A percentile compares a stretch with the other conserved stretches of the same genome.
phyloP scores from a whole-genome alignment of 768 basidiomycete species.

The Austroboletus eburneus region DNA sequence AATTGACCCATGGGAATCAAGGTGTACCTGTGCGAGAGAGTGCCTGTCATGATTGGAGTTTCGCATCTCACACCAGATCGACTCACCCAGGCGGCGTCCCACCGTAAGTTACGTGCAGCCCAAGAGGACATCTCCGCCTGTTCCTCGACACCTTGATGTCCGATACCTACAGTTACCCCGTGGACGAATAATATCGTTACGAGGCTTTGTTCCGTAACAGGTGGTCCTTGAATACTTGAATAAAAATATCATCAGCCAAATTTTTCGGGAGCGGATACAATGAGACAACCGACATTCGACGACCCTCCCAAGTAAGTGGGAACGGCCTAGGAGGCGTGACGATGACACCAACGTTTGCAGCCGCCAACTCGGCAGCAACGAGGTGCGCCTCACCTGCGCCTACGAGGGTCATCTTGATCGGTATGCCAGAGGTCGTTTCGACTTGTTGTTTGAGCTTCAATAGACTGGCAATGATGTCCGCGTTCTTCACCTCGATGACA shows the following conservation, averaged over 20 bases:
- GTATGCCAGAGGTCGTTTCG: slow-evolving; percentile 32
- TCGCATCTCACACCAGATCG: slow-evolving; percentile 18
- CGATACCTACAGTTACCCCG: slow-evolving; percentile 63
- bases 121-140: slow-evolving; percentile 69
- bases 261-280: neutral
- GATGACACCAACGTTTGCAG: slow-evolving; percentile 66
- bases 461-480: slow-evolving; percentile 72
- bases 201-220: slow-evolving; percentile 60
- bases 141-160: slow-evolving; percentile 40
- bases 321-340: slow-evolving; percentile 60
- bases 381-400: slow-evolving; percentile 56
- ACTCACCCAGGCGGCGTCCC: slow-evolving; percentile 96
- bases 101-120: slow-evolving; percentile 82
- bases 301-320: slow-evolving; percentile 62
- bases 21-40: slow-evolving; percentile 23
- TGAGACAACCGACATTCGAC: slow-evolving; percentile 48
- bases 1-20: slow-evolving; percentile 39
- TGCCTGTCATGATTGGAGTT: neutral
- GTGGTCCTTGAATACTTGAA: slow-evolving; percentile 62
- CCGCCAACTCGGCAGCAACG: slow-evolving; percentile 43
- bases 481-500: slow-evolving; percentile 63
- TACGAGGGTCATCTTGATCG: slow-evolving; percentile 45
- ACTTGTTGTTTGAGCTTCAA: slow-evolving; percentile 56
- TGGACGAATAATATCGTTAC: slow-evolving; percentile 56
- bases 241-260: neutral